phyloP scores from a whole-genome alignment of 345 rosid species.

The Hibiscus mutabilis region DNA sequence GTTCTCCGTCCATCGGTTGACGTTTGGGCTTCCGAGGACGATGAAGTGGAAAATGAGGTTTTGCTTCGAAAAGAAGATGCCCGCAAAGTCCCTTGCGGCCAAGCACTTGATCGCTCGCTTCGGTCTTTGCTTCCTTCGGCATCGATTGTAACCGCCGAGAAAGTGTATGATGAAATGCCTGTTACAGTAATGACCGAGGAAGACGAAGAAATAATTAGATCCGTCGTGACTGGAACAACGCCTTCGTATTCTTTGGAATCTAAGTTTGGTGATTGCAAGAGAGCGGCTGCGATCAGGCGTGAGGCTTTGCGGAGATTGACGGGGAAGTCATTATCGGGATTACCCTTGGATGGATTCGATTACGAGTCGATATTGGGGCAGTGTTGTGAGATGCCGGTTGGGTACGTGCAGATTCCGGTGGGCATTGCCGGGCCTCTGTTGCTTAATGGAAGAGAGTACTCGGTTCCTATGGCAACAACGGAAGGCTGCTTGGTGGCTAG shows the following conservation, averaged over 20 bases:
- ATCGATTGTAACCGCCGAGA: neutral
- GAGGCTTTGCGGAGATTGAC: constrained; percentile 50
- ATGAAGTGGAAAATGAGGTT: constrained; percentile 28
- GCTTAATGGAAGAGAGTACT: constrained; percentile 49
- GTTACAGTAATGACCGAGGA: constrained; percentile 23
- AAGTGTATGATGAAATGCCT: constrained; percentile 13
- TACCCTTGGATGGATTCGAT: constrained; percentile 63
- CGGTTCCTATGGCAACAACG: constrained; percentile 74
- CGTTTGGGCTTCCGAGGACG: constrained; percentile 39
- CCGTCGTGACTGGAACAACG: constrained; percentile 38
- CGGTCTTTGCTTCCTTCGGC: constrained; percentile 2
- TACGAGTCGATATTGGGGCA: constrained; percentile 62
- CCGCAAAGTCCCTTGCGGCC: constrained; percentile 38
- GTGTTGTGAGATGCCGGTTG: constrained; percentile 79
- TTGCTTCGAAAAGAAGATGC: constrained; percentile 31
- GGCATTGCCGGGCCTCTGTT: constrained; percentile 63
- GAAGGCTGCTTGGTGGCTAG: constrained; percentile 79
- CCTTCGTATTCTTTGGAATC: constrained; percentile 61
- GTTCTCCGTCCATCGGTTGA: constrained; percentile 44
- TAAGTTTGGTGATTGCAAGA: constrained; percentile 53
- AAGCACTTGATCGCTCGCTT: constrained; percentile 39
- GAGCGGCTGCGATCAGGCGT: constrained; percentile 53
- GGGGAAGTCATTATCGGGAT: constrained; percentile 46
- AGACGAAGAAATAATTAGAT: constrained; percentile 46
- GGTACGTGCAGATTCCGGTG: constrained; percentile 70